Evolutionary conservation across 352 stramenopile genomes (phyloP).

Genomic region (Achlya hypogyna): DNA sequence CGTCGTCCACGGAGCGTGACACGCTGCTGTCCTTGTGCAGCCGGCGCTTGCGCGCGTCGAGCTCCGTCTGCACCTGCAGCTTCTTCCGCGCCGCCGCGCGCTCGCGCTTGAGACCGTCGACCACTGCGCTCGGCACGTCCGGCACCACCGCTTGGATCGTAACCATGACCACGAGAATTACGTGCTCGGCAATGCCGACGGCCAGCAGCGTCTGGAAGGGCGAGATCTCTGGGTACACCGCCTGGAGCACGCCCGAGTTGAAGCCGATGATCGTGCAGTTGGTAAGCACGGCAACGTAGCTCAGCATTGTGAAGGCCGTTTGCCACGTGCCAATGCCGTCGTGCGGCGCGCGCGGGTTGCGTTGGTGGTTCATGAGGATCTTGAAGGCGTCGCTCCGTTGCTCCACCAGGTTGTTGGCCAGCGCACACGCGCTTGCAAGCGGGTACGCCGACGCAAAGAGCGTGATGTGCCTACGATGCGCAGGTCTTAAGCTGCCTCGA

Average conservation of each 20-base stretch:
- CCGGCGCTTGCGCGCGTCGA: slow-evolving; percentile 41
- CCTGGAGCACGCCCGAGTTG: slow-evolving; percentile 75
- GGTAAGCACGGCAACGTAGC: slow-evolving; percentile 88
- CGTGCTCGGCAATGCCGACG: slow-evolving; percentile 58
- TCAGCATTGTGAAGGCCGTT: slow-evolving; percentile 81
- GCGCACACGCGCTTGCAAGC: slow-evolving; percentile 85
- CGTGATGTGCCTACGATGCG: slow-evolving; percentile 72
- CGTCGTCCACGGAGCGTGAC: slow-evolving; percentile 7
- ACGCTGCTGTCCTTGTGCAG: slow-evolving; percentile 12
- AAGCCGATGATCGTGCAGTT: slow-evolving; percentile 93
- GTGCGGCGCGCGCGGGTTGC: slow-evolving; percentile 47
- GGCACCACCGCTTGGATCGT: slow-evolving; percentile 73
- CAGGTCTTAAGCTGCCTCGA: background rate
- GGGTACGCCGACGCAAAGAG: slow-evolving; percentile 91
- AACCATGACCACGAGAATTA: slow-evolving; percentile 69
- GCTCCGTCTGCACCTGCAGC: slow-evolving; percentile 55
- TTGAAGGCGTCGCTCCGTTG: slow-evolving; percentile 95
- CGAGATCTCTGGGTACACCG: slow-evolving; percentile 53
- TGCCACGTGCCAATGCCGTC: slow-evolving; percentile 91
- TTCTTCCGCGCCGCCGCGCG: slow-evolving; percentile 61
- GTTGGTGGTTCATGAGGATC: slow-evolving; percentile 76
- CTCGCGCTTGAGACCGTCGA: slow-evolving; percentile 43
- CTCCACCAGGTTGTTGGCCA: slow-evolving; percentile 92
- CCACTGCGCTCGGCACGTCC: slow-evolving; percentile 47
- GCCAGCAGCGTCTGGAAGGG: slow-evolving; percentile 46